Evolutionary conservation across 2,329 filamentous ascomycete genomes (phyloP), one percentile per base, ranked within the genome.

Genomic region (Botrytis paeoniae): DNA sequence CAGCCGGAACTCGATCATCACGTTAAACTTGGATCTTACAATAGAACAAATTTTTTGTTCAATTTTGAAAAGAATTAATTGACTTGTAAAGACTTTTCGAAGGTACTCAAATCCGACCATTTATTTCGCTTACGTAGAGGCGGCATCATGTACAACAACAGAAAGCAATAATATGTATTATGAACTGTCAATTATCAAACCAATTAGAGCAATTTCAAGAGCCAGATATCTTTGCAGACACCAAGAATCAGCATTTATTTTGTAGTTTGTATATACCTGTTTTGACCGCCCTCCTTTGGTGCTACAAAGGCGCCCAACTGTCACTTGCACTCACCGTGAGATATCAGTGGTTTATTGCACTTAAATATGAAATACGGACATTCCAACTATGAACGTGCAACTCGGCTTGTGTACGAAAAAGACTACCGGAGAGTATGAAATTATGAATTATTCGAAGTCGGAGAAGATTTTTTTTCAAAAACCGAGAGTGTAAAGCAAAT

Each of bases 251-350:
- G 14, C 16, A 57, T 57, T 18, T 4, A 29, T 6, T 29, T 54
- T 57, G 25, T 6, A 32, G n/a, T 12, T 4, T 57, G 51, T 1
- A 18, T 32, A 18, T 18, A 32, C 51, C 51, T 57, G 8, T 29
- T 57, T 32, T 29, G n/a, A 14, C 51, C 5, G 0, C 51, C n/a
- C 6, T 57, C 14, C 32, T 12, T 57, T 29, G 51, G 6, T 57
- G 0, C 51, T n/a, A 2, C 8, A 12, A 4, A 57, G n/a, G n/a
- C 12, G n/a, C 16, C 6, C 5, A 1, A 3, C 14, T 18, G 2
- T 57, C 51, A 57, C 25, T 32, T 32, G 7, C 51, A 57, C 51
- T 18, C 6, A 29, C 6, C 6, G 5, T 16, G n/a, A 57, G 14
- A 1, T 32, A 7, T 18, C 5, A 57, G 14, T 29, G 7, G n/a